Evolutionary conservation across 495 filamentous ascomycete genomes (phyloP).

Genomic region (Lindgomyces ingoldianus): DNA sequence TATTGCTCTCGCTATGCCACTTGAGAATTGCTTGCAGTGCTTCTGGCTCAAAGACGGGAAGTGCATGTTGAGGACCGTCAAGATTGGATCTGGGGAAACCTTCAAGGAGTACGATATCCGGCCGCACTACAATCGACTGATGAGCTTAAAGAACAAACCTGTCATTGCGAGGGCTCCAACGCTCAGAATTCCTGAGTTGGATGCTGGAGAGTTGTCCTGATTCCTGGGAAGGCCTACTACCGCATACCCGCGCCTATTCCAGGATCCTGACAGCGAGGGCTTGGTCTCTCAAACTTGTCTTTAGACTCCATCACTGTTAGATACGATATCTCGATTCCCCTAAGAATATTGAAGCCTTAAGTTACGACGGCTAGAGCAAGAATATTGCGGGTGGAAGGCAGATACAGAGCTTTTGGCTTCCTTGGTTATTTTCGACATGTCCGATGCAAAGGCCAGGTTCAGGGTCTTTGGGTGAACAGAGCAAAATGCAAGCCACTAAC

Average conservation of each 20-base stretch:
- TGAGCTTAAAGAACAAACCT: constrained; percentile 18
- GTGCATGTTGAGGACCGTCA: constrained; percentile 30
- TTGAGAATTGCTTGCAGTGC: constrained; percentile 25
- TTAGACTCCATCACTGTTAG: neutral
- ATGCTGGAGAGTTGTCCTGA: neutral
- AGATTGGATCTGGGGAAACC: constrained; percentile 22
- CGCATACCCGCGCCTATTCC: too few species aligned
- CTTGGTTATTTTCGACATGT: neutral
- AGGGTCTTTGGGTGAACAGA: neutral
- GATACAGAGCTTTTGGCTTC: neutral
- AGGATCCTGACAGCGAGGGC: too few species aligned
- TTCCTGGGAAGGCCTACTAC: too few species aligned
- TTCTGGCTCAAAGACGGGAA: constrained; percentile 37
- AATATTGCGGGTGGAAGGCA: neutral
- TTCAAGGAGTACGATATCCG: constrained; percentile 31
- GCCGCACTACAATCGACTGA: constrained; percentile 27
- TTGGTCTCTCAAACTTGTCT: too few species aligned
- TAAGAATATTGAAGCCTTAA: neutral
- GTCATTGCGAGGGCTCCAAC: constrained; percentile 27
- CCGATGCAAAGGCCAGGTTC: neutral
- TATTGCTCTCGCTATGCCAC: constrained; percentile 32
- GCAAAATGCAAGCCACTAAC: neutral
- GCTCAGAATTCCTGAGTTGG: constrained; percentile 31
- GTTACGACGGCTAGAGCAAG: too few species aligned
- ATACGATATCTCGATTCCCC: neutral